Base-by-base conservation (phyloP, 225 moss, liverwort and hornwort genomes). In the Straminergon stramineum region DNA sequence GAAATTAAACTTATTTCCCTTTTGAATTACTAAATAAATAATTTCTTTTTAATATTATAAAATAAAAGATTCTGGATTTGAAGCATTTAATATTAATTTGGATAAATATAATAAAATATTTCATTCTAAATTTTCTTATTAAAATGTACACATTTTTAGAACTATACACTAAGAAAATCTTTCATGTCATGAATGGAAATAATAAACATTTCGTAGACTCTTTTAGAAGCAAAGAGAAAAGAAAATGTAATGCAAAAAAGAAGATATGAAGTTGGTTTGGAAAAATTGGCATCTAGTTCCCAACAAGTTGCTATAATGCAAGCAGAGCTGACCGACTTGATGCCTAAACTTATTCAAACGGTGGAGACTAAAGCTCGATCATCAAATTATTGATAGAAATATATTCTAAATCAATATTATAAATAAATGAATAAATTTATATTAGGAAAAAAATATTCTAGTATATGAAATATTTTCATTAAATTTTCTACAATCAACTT, bases 231-330 rank as follows among this genome's bases (percentile, higher is more conserved):
- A 45, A 96, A 92, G 52, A 96, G 96, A 74, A 91, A 89, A 79
- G 95, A 98, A 67, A 97, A 97, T 53, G 37, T 94, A 63, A 91
- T 90, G 88, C 97, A 98, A 63, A 96, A 95, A 75, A 90, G 69
- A 51, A 93, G 97, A 79, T 97, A 97, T 87, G 98, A 98, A 91
- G 93, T 96, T 57, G 97, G 98, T 57, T 91, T 98, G 80, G 96
- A 96, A 68, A 98, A 98, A 88, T 84, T 98, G 39, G 94, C 98
- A 55, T 96, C 97, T 30, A 98, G 98, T 90, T 94, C 97, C 10
- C 92, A 95, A 88, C 95, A 98, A 94, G 97, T 98, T 89, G 93
- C 95, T 43, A 28, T 95, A 22, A 98, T 98, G 98, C 97, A 97
- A 91, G 92, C 35, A 57, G 96, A 97, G 79, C 96, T 98, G 26